Percentiles rank a stretch among this genome's conserved stretches.
Evolutionary conservation across 2,329 filamentous ascomycete species (phyloP).

Genomic region (Berkeleyomyces basicola): DNA sequence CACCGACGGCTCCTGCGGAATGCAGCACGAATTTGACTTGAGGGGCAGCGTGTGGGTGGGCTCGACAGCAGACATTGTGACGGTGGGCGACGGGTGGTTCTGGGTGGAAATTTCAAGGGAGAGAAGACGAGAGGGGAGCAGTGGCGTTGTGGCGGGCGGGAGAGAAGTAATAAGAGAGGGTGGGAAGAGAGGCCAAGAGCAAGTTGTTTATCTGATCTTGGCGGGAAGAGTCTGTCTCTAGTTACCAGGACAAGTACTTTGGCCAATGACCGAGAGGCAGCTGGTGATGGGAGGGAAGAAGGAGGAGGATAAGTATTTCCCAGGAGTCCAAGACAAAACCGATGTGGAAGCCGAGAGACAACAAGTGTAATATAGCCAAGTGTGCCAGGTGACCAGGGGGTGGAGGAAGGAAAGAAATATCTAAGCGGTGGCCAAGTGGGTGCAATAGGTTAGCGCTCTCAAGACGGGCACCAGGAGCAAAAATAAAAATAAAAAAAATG

Average conservation of each 20-base stretch:
- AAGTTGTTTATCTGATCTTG: neutral
- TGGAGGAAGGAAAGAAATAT: neutral
- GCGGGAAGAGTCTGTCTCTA: too few species aligned
- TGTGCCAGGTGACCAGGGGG: neutral
- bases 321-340: neutral
- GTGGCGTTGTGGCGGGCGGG: neutral
- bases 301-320: neutral
- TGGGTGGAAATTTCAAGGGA: neutral
- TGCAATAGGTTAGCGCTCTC: neutral
- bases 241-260: neutral
- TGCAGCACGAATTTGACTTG: conserved; percentile 21
- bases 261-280: neutral
- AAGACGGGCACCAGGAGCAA: neutral
- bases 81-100: neutral
- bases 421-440: neutral
- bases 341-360: neutral
- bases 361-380: neutral
- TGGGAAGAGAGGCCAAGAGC: neutral
- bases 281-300: neutral
- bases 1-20: conserved; percentile 24
- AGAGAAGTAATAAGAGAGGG: neutral
- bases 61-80: conserved; percentile 17
- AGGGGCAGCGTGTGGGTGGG: conserved; percentile 21
- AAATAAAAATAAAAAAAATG: neutral
- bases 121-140: neutral